Percentiles rank a stretch among this genome's conserved stretches.
Conservation (phyloP, 1,139 yeast species). For the Arxiozyma heterogenica region DNA sequence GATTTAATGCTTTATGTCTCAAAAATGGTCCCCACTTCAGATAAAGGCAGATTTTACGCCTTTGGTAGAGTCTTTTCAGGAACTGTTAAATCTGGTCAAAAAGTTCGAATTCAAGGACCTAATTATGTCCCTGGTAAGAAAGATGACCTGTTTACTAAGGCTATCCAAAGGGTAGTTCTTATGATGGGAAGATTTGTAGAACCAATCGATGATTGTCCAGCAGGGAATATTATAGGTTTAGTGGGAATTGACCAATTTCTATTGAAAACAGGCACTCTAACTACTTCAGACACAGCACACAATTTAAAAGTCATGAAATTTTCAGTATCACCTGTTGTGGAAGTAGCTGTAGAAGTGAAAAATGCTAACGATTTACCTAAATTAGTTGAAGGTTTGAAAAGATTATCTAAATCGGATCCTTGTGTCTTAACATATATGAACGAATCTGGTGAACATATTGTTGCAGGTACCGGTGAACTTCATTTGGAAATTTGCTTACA, state of each 20-base stretch:
- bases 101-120: constrained; percentile 99
- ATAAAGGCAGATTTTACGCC: constrained; percentile 99
- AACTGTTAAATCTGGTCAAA: constrained; percentile 97
- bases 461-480: constrained; percentile 99
- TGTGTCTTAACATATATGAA: constrained; percentile 84
- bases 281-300: constrained; percentile 95
- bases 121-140: constrained; percentile 98
- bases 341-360: constrained; percentile 99
- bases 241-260: constrained; percentile 99
- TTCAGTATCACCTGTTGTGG: constrained; percentile 99
- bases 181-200: constrained; percentile 99
- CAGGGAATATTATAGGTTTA: constrained; percentile 99
- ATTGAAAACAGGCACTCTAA: constrained; percentile 98
- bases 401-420: constrained; percentile 99
- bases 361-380: constrained; percentile 99
- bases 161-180: constrained; percentile 97
- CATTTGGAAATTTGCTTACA: constrained; percentile 96
- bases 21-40: constrained; percentile 99
- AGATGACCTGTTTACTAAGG: constrained; percentile 94
- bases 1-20: constrained; percentile 99
- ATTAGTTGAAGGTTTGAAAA: constrained; percentile 99
- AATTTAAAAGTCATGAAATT: constrained; percentile 99
- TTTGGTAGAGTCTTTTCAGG: constrained; percentile 99
- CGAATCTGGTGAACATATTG: constrained; percentile 98
- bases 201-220: constrained; percentile 99